Evolutionary conservation across 2,329 filamentous ascomycete genomes (phyloP).

Genomic region (Lecanosticta acicola): DNA sequence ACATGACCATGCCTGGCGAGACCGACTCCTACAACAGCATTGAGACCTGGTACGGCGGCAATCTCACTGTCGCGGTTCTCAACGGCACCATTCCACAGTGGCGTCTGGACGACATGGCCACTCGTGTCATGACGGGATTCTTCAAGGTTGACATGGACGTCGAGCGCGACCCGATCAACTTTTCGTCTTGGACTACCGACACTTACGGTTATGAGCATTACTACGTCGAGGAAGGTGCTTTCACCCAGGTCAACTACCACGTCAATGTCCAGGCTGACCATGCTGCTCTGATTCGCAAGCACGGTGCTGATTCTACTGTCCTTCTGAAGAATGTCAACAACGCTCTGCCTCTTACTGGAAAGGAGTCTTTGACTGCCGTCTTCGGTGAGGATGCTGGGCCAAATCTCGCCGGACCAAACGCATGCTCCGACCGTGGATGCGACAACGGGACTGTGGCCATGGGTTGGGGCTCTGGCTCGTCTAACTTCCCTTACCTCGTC

Average conservation of each 20-base stretch:
- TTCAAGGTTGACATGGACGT: conserved; percentile 48
- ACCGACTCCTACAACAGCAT: conserved; percentile 65
- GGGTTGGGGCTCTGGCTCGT: conserved; percentile 44
- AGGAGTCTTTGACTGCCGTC: conserved; percentile 44
- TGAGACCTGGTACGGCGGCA: conserved; percentile 51
- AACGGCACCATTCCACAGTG: conserved; percentile 30
- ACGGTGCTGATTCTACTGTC: conserved; percentile 48
- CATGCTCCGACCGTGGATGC: conserved; percentile 41
- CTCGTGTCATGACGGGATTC: conserved; percentile 36
- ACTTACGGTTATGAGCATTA: conserved; percentile 65
- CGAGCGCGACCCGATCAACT: conserved; percentile 40
- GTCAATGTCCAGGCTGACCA: conserved; percentile 75
- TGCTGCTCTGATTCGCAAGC: conserved; percentile 62
- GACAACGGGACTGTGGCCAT: conserved; percentile 44
- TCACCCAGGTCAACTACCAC: conserved; percentile 64
- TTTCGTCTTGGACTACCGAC: conserved; percentile 41
- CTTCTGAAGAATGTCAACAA: conserved; percentile 60
- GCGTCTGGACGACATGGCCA: conserved; percentile 32
- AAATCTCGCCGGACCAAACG: conserved; percentile 44
- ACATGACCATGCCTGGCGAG: conserved; percentile 50
- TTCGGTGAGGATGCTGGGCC: conserved; percentile 48
- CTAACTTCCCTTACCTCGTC: conserved; percentile 32
- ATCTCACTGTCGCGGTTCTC: conserved; percentile 30
- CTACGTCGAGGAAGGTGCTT: conserved; percentile 52
- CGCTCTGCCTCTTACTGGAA: conserved; percentile 46